A percentile compares a stretch with the other conserved stretches of the same genome.
These are phyloP conservation scores for Neurospora sp. DNA, from an alignment of 495 filamentous ascomycete species.

Conservation along the genomic window DNA sequence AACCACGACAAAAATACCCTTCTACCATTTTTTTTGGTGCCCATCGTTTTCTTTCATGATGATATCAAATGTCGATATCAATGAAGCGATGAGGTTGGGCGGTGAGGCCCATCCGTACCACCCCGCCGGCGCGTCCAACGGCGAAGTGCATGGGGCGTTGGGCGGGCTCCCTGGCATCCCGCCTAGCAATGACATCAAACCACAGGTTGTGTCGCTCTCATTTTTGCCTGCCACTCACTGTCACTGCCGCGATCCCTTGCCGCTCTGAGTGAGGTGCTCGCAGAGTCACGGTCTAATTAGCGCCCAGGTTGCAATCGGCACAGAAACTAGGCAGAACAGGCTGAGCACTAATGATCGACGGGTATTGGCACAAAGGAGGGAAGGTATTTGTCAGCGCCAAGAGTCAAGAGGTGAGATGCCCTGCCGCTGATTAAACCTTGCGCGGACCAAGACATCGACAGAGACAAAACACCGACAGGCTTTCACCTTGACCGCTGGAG, in stretches of 20 bases:
- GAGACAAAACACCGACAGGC: no score
- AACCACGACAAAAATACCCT: neutral
- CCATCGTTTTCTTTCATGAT: neutral
- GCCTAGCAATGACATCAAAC: neutral
- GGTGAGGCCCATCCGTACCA: neutral
- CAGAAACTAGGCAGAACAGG: no score
- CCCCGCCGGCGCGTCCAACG: neutral
- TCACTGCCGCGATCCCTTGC: neutral
- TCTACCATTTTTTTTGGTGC: no score
- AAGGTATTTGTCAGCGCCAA: neutral
- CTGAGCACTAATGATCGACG: no score
- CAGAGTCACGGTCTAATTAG: no score
- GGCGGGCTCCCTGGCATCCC: neutral
- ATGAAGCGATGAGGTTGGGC: neutral
- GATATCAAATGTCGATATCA: neutral
- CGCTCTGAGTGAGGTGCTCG: no score
- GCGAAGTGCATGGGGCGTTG: neutral
- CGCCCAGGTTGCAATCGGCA: no score
- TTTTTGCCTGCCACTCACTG: neutral
- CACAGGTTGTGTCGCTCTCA: neutral
- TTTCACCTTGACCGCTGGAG: no score
- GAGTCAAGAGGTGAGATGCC: neutral
- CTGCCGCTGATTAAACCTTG: neutral
- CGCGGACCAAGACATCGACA: neutral
- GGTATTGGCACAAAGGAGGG: no score